Conservation (phyloP, 768 basidiomycete genomes). For the Mycena haematopus region DNA sequence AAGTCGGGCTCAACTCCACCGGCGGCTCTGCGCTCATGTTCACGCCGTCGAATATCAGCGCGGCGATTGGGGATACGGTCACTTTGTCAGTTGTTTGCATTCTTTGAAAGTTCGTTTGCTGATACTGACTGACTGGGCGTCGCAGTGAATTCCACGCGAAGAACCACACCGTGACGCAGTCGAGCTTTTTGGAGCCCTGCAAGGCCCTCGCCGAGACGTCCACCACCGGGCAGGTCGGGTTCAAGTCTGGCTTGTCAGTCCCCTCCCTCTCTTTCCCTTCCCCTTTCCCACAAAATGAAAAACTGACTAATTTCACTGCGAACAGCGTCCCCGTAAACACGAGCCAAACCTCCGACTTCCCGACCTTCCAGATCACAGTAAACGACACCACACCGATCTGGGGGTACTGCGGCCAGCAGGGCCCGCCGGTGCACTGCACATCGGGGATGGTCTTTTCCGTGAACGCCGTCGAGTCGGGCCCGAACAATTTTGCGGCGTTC, state of each 20-base stretch:
- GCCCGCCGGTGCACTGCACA: slow-evolving; percentile 15
- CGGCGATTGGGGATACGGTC: slow-evolving; percentile 31
- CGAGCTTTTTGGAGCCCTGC: slow-evolving; percentile 38
- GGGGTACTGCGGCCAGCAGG: slow-evolving; percentile 49
- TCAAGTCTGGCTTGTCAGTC: slow-evolving; percentile 39
- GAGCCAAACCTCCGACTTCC: slow-evolving; percentile 37
- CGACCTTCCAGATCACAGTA: slow-evolving; percentile 48
- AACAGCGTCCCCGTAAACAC: slow-evolving; percentile 27
- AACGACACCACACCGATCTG: slow-evolving; percentile 47
- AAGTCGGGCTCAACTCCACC: slow-evolving; percentile 22
- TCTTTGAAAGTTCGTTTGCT: neutral
- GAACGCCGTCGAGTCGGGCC: slow-evolving; percentile 41
- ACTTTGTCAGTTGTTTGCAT: slow-evolving; percentile 18
- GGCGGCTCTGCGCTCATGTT: slow-evolving; percentile 23
- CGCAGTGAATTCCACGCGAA: slow-evolving; percentile 31
- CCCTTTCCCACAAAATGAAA: neutral
- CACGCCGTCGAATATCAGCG: slow-evolving; percentile 26
- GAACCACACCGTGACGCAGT: slow-evolving; percentile 42
- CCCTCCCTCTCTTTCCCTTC: too few relatives aligned
- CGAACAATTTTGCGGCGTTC: slow-evolving; percentile 50
- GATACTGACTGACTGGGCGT: neutral
- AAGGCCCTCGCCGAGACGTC: slow-evolving; percentile 24
- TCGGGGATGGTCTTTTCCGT: slow-evolving; percentile 56
- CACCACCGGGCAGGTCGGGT: slow-evolving; percentile 22
- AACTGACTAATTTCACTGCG: neutral